Evolutionary conservation across 2,329 filamentous ascomycete genomes (phyloP), one percentile per base, ranked within the genome.

Genomic region (Botryosphaeria agaves): DNA sequence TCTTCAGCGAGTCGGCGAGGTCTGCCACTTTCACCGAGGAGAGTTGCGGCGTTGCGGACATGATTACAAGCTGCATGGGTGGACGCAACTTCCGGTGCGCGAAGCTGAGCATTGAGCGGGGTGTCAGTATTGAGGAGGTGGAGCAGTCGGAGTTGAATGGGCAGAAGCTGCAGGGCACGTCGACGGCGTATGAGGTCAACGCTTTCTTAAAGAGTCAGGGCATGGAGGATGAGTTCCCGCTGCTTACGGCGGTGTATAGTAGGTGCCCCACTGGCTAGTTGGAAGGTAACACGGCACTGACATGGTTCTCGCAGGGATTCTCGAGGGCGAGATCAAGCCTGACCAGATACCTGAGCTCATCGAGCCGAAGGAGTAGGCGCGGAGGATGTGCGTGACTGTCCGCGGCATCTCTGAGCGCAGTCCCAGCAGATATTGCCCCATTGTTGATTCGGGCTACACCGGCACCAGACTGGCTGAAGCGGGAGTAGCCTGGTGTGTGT

Each of bases 1-100:
- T 95, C 63, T 98, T 95, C 51, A 72, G 73, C 12, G 69, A 85
- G 45, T 81, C 79, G 1, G 76, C 89, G 16, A 69, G 78, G 39
- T 71, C 78, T 7, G 72, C 69, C 34, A 98, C 89, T 0, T 95
- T 98, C 52, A 95, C 87, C n/a, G 84, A 94, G 50, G 83, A 94
- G 52, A 91, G 81, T 43, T 85, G 83, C 15, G 89, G 89, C 41
- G 84, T 95, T 23, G 89, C 89, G 17, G 89, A 98, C 56, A 61
- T 98, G 41, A 92, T 98, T 49, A 95, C 89, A 1, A 89, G 78
- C 33, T 95, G 84, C 58, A 81, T 75, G 31, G 83, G 84, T 37
- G 89, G 89, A 8, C 72, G 89, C 36, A 98, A 98, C 59, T 92
- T 89, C 62, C 75, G 81, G 34, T 95, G 87, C 53, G 87, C 89